Conservation (phyloP, 2,329 filamentous ascomycete genomes). For the Colletotrichum zoysiae region DNA sequence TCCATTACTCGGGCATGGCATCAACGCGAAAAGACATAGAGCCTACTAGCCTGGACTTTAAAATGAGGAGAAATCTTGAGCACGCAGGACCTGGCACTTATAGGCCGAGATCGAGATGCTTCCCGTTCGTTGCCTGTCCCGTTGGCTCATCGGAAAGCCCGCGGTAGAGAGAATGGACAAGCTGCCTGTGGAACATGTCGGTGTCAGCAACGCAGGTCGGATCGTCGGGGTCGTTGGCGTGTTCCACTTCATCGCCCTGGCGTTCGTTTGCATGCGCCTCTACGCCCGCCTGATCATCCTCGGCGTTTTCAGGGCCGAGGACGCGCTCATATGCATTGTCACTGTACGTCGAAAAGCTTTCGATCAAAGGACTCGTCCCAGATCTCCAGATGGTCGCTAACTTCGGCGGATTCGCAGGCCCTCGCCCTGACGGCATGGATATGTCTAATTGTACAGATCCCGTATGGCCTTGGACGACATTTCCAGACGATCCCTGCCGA, state of each 20-base stretch:
- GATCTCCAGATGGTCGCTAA: neutral
- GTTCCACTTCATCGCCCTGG: slow-evolving; percentile 44
- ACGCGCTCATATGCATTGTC: slow-evolving; percentile 46
- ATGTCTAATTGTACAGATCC: slow-evolving; percentile 45
- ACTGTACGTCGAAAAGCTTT: slow-evolving; percentile 32
- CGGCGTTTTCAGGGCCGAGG: slow-evolving; percentile 47
- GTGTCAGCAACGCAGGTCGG: slow-evolving; percentile 38
- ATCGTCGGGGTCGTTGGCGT: slow-evolving; percentile 41
- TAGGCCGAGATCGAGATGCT: neutral
- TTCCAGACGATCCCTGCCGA: slow-evolving; percentile 28
- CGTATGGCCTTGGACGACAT: slow-evolving; percentile 45
- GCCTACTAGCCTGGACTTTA: neutral
- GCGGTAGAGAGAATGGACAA: neutral
- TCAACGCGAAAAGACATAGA: neutral
- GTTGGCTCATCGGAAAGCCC: too few species aligned
- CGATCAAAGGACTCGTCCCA: too few species aligned
- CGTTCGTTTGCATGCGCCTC: slow-evolving; percentile 45
- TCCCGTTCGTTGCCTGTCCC: neutral
- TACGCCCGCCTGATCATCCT: slow-evolving; percentile 46
- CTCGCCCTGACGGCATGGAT: slow-evolving; percentile 44
- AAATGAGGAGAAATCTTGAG: too few species aligned
- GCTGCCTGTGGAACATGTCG: slow-evolving; percentile 25
- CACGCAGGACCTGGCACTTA: too few species aligned
- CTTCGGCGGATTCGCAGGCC: neutral
- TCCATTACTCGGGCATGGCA: neutral